A percentile compares a stretch with the other conserved stretches of the same genome.
Evolutionary conservation across 805 yeast genomes (phyloP).

Genomic region (Ogataea zsoltii): DNA sequence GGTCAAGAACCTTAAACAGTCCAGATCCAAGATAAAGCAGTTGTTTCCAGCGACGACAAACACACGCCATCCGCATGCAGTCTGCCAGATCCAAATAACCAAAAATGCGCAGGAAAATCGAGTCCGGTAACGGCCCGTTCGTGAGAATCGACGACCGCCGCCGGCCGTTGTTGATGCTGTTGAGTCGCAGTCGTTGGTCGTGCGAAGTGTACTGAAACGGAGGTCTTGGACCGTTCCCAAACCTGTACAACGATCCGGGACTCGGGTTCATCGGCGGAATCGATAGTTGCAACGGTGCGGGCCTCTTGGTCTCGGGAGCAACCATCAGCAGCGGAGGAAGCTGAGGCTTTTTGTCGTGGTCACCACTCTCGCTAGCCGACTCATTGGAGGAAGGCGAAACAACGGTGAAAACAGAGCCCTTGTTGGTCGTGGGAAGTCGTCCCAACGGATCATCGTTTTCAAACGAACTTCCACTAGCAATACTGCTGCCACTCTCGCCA

Average conservation of each 20-base stretch:
- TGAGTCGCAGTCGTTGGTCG: slow-evolving; percentile 52
- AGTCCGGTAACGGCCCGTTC: slow-evolving; percentile 63
- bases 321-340: not conserved
- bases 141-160: slow-evolving; percentile 59
- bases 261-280: slow-evolving; percentile 30
- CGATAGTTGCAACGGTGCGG: slow-evolving; percentile 13
- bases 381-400: not conserved
- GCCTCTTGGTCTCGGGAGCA: slow-evolving; percentile 2
- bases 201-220: slow-evolving; percentile 56
- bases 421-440: not conserved
- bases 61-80: slow-evolving; percentile 58
- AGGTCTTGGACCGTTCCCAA: slow-evolving; percentile 19
- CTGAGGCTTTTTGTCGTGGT: not conserved
- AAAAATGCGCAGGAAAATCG: slow-evolving; percentile 54
- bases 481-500: not conserved
- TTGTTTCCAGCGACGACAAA: slow-evolving; percentile 70
- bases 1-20: slow-evolving; percentile 52
- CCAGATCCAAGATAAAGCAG: slow-evolving; percentile 57
- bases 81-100: slow-evolving; percentile 53
- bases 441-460: slow-evolving; percentile 6
- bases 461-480: too few relatives aligned
- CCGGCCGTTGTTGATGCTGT: slow-evolving; percentile 41
- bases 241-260: slow-evolving; percentile 29
- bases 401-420: slow-evolving; percentile 11
- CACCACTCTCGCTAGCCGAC: not conserved